Conservation (phyloP, 2,329 filamentous ascomycete species). For the Ophiognomonia clavigignenti-juglandacearum region DNA sequence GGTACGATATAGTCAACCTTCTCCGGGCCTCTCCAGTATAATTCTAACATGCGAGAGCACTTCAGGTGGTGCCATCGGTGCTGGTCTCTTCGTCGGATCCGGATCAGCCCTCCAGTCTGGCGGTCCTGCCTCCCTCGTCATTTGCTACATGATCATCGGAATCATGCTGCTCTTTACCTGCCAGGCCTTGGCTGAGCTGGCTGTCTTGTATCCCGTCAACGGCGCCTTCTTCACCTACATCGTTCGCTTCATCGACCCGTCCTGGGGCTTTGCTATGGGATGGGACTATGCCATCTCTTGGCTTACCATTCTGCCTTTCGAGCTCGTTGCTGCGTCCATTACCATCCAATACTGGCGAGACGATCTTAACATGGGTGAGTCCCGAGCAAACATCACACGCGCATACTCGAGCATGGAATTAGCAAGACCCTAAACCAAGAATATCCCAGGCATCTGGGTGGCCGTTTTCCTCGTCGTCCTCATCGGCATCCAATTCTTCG, state of each 20-base stretch:
- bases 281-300: conserved; percentile 49
- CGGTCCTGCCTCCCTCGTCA: conserved; percentile 48
- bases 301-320: conserved; percentile 47
- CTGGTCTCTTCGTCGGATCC: conserved; percentile 66
- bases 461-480: conserved; percentile 49
- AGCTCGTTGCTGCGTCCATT: conserved; percentile 48
- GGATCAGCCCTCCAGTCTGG: conserved; percentile 55
- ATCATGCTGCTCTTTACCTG: conserved; percentile 54
- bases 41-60: neutral
- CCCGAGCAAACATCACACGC: too few species aligned
- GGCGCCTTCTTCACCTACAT: conserved; percentile 60
- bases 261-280: conserved; percentile 51
- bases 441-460: conserved; percentile 46
- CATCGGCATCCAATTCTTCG: conserved; percentile 48
- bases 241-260: conserved; percentile 56
- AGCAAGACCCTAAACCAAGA: too few species aligned
- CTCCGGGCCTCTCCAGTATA: neutral
- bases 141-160: conserved; percentile 52
- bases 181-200: conserved; percentile 56
- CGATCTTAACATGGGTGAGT: conserved; percentile 38
- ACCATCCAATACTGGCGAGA: conserved; percentile 50
- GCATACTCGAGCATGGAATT: too few species aligned
- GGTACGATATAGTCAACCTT: conserved; percentile 23
- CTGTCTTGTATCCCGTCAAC: conserved; percentile 55
- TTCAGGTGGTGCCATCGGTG: conserved; percentile 39